A percentile compares a stretch with the other conserved stretches of the same genome.
These are phyloP conservation scores for Schwanniomyces yamadae DNA, from an alignment of 805 yeast species.

Conservation along the genomic window DNA sequence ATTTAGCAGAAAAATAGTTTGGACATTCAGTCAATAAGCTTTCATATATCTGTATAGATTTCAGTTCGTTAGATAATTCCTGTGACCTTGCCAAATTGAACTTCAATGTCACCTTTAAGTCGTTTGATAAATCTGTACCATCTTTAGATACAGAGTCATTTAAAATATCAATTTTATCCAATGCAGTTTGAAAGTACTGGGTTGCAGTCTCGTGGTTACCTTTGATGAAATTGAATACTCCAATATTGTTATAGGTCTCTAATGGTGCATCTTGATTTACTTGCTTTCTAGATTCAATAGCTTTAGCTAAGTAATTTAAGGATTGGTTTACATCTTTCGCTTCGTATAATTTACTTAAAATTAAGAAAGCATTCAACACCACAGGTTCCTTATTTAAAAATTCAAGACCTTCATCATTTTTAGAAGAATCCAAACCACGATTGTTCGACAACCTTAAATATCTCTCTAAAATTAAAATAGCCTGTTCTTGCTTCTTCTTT, in stretches of 20 bases:
- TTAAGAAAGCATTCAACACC: conserved; percentile 61
- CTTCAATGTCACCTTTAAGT: conserved; percentile 29
- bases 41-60: conserved; percentile 50
- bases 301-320: conserved; percentile 57
- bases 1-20: conserved; percentile 68
- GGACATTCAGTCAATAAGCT: conserved; percentile 61
- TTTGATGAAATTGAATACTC: conserved; percentile 72
- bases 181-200: conserved; percentile 52
- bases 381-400: conserved; percentile 51
- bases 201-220: conserved; percentile 60
- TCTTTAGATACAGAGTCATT: conserved; percentile 39
- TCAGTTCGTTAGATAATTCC: conserved; percentile 47
- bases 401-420: conserved; percentile 19
- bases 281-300: conserved; percentile 50
- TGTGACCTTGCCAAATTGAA: conserved; percentile 78
- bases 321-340: conserved; percentile 64
- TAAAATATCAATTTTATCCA: conserved; percentile 31
- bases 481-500: conserved; percentile 45
- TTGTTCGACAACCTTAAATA: conserved; percentile 64
- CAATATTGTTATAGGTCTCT: conserved; percentile 77
- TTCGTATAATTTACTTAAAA: conserved; percentile 72
- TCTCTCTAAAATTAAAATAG: conserved; percentile 65
- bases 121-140: conserved; percentile 33
- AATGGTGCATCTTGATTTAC: conserved; percentile 48
- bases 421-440: conserved; percentile 29